These are phyloP conservation scores for Bipolaris oryzae DNA, from an alignment of 2,329 filamentous ascomycete genomes.

Conservation along the genomic window DNA sequence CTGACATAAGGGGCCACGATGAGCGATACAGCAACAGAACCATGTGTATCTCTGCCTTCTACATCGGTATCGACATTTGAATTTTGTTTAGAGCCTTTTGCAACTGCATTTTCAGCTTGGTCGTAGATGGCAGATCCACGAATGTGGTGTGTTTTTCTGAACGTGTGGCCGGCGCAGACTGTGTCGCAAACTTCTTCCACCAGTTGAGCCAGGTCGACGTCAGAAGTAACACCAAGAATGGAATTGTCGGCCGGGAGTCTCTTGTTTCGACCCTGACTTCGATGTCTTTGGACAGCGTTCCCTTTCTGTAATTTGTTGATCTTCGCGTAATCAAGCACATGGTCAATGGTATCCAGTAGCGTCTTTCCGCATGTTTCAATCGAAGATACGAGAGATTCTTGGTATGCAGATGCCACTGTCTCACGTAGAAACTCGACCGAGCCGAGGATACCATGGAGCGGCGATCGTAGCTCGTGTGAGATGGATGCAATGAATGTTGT, in stretches of 20 bases:
- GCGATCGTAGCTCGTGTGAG: conserved; percentile 59
- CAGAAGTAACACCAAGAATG: conserved; percentile 38
- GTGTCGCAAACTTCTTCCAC: conserved; percentile 63
- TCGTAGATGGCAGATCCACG: conserved; percentile 33
- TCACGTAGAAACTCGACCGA: conserved; percentile 43
- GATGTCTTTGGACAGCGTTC: conserved; percentile 24
- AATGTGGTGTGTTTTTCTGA: conserved; percentile 40
- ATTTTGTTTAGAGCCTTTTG: conserved; percentile 21
- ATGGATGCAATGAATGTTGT: conserved; percentile 52
- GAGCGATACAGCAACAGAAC: conserved; percentile 37
- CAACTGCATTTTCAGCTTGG: conserved; percentile 22
- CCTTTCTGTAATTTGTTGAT: conserved; percentile 44
- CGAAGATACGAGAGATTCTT: conserved; percentile 50
- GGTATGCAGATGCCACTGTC: conserved; percentile 36
- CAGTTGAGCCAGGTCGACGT: conserved; percentile 38
- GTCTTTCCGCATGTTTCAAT: conserved; percentile 48
- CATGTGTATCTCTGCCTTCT: conserved; percentile 26
- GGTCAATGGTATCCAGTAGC: conserved; percentile 50
- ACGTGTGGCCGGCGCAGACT: conserved; percentile 58
- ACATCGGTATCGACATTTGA: conserved; percentile 7
- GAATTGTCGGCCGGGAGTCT: conserved; percentile 37
- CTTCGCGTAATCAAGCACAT: conserved; percentile 47
- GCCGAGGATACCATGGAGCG: conserved; percentile 66
- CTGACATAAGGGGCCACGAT: conserved; percentile 37
- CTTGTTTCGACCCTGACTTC: conserved; percentile 28